A percentile compares a stretch with the other conserved stretches of the same genome.
Evolutionary conservation across 2,329 filamentous ascomycete genomes (phyloP).

Genomic region (Aspergillus glaucus): DNA sequence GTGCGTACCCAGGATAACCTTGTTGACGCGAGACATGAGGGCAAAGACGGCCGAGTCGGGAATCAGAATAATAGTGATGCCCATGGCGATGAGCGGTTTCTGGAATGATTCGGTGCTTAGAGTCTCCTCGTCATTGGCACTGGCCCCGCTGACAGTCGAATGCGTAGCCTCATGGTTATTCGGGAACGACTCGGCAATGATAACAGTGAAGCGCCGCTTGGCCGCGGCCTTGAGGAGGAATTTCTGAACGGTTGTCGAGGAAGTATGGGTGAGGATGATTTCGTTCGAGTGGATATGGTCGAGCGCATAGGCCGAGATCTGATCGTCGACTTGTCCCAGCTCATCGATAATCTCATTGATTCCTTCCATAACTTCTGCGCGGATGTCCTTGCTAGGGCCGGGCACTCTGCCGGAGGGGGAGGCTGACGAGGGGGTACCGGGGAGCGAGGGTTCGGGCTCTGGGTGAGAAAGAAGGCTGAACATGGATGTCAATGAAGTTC

Average conservation of each 20-base stretch:
- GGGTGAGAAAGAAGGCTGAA: slow-evolving; percentile 79
- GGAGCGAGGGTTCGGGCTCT: slow-evolving; percentile 40
- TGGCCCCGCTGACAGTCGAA: slow-evolving; percentile 53
- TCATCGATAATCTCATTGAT: slow-evolving; percentile 97
- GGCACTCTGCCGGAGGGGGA: slow-evolving; percentile 30
- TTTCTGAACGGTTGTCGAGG: slow-evolving; percentile 77
- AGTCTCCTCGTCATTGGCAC: slow-evolving; percentile 44
- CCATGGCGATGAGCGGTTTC: slow-evolving; percentile 70
- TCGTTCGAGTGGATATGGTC: slow-evolving; percentile 92
- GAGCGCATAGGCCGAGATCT: slow-evolving; percentile 81
- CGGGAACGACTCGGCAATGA: slow-evolving; percentile 69
- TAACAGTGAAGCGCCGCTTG: slow-evolving; percentile 86
- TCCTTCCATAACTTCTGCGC: slow-evolving; percentile 85
- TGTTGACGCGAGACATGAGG: slow-evolving; percentile 91
- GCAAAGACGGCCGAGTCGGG: slow-evolving; percentile 82
- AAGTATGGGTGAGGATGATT: slow-evolving; percentile 82
- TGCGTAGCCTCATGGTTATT: slow-evolving; percentile 63
- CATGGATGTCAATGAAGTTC: slow-evolving; percentile 67
- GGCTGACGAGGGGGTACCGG: slow-evolving; percentile 29
- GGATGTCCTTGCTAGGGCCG: slow-evolving; percentile 56
- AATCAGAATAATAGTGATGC: slow-evolving; percentile 76
- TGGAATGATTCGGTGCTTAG: slow-evolving; percentile 52
- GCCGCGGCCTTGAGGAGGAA: slow-evolving; percentile 82
- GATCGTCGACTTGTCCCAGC: slow-evolving; percentile 84
- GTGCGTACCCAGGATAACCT: slow-evolving; percentile 84